phyloP scores from a whole-genome alignment of 2,329 filamentous ascomycete species.

The Venturiaceae sp. region DNA sequence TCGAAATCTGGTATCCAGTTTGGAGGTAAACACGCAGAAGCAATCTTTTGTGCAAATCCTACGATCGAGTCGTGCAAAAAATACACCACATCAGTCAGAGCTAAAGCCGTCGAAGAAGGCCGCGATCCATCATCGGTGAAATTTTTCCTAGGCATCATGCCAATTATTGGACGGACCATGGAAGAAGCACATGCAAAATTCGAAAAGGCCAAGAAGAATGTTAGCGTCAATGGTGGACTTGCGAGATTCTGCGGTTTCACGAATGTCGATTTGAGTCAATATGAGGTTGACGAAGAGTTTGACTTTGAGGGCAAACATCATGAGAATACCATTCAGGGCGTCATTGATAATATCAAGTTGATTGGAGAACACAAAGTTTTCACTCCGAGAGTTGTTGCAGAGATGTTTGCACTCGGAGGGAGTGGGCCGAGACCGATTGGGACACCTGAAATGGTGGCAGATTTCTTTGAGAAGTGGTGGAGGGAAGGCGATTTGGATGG shows the following conservation, averaged over 20 bases:
- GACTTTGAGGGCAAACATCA: slow-evolving; percentile 20
- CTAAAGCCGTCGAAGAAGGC: slow-evolving; percentile 37
- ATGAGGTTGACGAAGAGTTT: slow-evolving; percentile 49
- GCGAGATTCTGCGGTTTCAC: slow-evolving; percentile 50
- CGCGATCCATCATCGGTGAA: slow-evolving; percentile 49
- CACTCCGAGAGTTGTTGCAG: slow-evolving; percentile 12
- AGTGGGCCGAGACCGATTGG: slow-evolving; percentile 23
- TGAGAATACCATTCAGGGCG: slow-evolving; percentile 14
- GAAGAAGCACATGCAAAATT: slow-evolving; percentile 44
- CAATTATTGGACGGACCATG: slow-evolving; percentile 23
- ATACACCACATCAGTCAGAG: slow-evolving; percentile 43
- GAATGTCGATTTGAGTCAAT: slow-evolving; percentile 49
- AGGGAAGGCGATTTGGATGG: not conserved
- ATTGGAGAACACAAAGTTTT: slow-evolving; percentile 13
- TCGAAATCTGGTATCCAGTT: slow-evolving; percentile 48
- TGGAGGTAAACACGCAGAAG: slow-evolving; percentile 49
- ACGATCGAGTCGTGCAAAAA: slow-evolving; percentile 38
- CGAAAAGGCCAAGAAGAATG: slow-evolving; percentile 41
- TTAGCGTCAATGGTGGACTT: slow-evolving; percentile 43
- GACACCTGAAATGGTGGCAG: slow-evolving; percentile 16
- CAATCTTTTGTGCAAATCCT: slow-evolving; percentile 49
- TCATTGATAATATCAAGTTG: slow-evolving; percentile 11
- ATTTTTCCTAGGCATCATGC: slow-evolving; percentile 31
- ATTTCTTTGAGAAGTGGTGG: slow-evolving; percentile 1
- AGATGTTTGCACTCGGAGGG: slow-evolving; percentile 19